These are phyloP conservation scores for Ormosia semicastrata DNA, from an alignment of 306 rosid genomes.

Conservation along the genomic window DNA sequence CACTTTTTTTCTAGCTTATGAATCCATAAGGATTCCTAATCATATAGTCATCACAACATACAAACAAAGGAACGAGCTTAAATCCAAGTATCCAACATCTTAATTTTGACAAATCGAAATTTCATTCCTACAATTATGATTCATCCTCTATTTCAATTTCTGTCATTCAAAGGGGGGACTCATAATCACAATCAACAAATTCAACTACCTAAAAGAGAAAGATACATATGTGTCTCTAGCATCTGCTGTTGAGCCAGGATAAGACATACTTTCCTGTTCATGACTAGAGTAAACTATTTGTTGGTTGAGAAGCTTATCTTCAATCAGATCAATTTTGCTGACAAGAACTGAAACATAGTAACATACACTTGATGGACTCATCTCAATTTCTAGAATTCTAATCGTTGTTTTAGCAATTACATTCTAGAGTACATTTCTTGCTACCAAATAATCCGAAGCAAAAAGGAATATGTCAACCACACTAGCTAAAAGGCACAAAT, in stretches of 20 bases:
- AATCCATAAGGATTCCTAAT: background rate
- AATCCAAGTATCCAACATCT: no score
- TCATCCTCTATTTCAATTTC: background rate
- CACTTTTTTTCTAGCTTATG: background rate
- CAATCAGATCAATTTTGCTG: no score
- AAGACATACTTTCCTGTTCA: no score
- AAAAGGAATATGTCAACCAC: no score
- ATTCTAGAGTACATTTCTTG: no score
- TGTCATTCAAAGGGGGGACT: background rate
- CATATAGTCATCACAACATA: background rate
- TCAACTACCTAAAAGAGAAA: conserved; percentile 34
- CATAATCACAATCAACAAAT: conserved; percentile 14
- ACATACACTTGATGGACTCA: conserved; percentile 49
- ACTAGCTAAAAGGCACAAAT: no score
- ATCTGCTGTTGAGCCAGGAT: no score
- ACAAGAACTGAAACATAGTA: conserved; percentile 52
- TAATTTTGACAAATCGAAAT: no score
- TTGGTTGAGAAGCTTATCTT: no score
- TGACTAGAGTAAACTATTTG: no score
- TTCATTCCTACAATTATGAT: background rate
- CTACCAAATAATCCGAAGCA: no score
- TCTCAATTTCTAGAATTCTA: conserved; percentile 55
- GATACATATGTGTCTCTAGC: conserved; percentile 80
- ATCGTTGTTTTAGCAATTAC: conserved; percentile 60
- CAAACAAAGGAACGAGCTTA: background rate